These are phyloP conservation scores for Naganishia vaughanmartiniae DNA, from an alignment of 768 basidiomycete species.

Conservation along the genomic window DNA sequence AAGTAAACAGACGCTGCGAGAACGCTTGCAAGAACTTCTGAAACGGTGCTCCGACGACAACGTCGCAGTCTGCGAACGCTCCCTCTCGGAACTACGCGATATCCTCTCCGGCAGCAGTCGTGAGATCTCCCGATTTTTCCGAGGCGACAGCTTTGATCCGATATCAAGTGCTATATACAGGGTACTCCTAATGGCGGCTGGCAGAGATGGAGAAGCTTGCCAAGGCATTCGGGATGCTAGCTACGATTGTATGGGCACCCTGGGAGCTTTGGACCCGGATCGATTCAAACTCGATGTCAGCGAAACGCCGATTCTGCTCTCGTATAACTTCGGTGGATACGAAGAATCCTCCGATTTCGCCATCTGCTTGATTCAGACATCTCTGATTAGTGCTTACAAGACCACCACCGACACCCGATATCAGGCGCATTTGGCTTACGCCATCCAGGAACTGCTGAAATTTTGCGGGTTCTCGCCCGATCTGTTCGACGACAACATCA, in stretches of 20 bases:
- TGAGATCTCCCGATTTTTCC: slow-evolving; percentile 63
- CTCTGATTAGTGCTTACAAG: slow-evolving; percentile 84
- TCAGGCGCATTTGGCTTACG: slow-evolving; percentile 81
- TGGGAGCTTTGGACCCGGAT: slow-evolving; percentile 95
- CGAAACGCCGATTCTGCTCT: slow-evolving; percentile 64
- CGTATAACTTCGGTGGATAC: slow-evolving; percentile 76
- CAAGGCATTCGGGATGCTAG: slow-evolving; percentile 68
- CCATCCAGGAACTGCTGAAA: slow-evolving; percentile 82
- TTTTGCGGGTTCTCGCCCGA: slow-evolving; percentile 74
- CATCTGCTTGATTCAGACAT: slow-evolving; percentile 75
- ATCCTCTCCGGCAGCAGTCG: slow-evolving; percentile 60
- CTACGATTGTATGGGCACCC: slow-evolving; percentile 83
- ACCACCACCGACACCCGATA: slow-evolving; percentile 92
- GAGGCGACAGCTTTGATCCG: slow-evolving; percentile 83
- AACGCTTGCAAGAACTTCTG: slow-evolving; percentile 65
- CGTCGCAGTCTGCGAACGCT: slow-evolving; percentile 68
- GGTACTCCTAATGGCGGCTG: slow-evolving; percentile 66
- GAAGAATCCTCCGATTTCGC: slow-evolving; percentile 75
- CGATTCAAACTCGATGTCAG: slow-evolving; percentile 70
- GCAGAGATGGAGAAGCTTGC: slow-evolving; percentile 72
- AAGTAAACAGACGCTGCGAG: slow-evolving; percentile 58
- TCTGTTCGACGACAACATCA: slow-evolving; percentile 16
- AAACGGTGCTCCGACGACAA: slow-evolving; percentile 77
- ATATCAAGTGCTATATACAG: slow-evolving; percentile 67
- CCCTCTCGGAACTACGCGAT: slow-evolving; percentile 69